Conservation (phyloP, 1,284 basidiomycete genomes). For the Leccinum variabile region DNA sequence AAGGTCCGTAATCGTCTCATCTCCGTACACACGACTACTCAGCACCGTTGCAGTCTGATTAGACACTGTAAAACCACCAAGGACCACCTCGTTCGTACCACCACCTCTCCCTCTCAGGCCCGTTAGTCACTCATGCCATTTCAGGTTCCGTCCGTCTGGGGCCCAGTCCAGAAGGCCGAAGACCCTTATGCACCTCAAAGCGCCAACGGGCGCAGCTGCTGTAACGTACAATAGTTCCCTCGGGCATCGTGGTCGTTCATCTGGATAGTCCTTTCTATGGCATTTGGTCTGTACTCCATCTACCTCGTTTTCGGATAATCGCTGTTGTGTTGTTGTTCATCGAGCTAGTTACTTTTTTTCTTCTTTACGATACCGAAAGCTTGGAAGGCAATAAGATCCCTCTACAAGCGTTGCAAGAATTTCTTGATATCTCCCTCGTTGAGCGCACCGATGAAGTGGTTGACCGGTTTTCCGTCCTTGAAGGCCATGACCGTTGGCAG, state of each 20-base stretch:
- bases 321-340: slow-evolving; percentile 19
- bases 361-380: slow-evolving; percentile 17
- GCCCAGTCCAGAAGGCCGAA: slow-evolving; percentile 78
- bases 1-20: slow-evolving; percentile 55
- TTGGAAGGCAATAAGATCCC: not conserved
- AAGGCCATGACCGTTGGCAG: slow-evolving; percentile 75
- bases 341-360: slow-evolving; percentile 8
- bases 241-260: slow-evolving; percentile 1
- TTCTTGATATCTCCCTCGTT: slow-evolving; percentile 47
- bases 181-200: slow-evolving; percentile 74
- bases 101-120: not conserved
- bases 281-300: slow-evolving; percentile 19
- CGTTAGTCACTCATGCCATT: slow-evolving; percentile 13
- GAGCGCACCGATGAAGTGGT: slow-evolving; percentile 62
- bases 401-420: slow-evolving; percentile 48
- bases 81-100: slow-evolving; percentile 51
- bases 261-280: slow-evolving; percentile 5
- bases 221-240: slow-evolving; percentile 32
- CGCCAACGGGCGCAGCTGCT: slow-evolving; percentile 27
- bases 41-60: slow-evolving; percentile 63
- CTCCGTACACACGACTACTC: slow-evolving; percentile 7
- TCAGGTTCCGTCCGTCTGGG: slow-evolving; percentile 89
- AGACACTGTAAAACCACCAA: slow-evolving; percentile 88
- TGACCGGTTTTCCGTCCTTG: slow-evolving; percentile 53
- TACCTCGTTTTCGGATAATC: slow-evolving; percentile 10